Percentiles rank a stretch among this genome's conserved stretches.
phyloP scores from a whole-genome alignment of 164 flowering plant species.

The Warburgia ugandensis region DNA sequence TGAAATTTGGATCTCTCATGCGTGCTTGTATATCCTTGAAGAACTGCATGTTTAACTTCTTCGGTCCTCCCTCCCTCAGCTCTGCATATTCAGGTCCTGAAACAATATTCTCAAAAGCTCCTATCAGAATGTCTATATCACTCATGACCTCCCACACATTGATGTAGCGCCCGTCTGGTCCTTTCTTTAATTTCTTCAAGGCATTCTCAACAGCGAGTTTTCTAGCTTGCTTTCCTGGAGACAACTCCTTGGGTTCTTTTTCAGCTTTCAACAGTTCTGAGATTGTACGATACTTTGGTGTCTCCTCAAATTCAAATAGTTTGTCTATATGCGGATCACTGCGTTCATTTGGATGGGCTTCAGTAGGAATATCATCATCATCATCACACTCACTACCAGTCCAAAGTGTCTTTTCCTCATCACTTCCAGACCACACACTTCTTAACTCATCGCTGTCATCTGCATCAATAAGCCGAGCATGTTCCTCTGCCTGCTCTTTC shows the following conservation, averaged over 20 bases:
- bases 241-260: conserved; percentile 68
- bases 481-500: conserved; percentile 63
- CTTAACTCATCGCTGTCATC: conserved; percentile 88
- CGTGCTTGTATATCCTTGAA: conserved; percentile 92
- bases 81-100: conserved; percentile 95
- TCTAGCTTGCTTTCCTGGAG: conserved; percentile 94
- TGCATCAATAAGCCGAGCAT: conserved; percentile 68
- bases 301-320: conserved; percentile 86
- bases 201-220: conserved; percentile 92
- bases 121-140: conserved; percentile 81
- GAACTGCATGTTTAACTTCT: conserved; percentile 75
- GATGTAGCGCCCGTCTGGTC: conserved; percentile 90
- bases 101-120: conserved; percentile 90
- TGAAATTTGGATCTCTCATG: conserved; percentile 93
- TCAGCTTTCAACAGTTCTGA: conserved; percentile 68
- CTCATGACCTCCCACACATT: conserved; percentile 97
- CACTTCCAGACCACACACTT: conserved; percentile 92
- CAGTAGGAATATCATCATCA: conserved; percentile 81
- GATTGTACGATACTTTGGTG: conserved; percentile 66
- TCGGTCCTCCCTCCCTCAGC: conserved; percentile 85
- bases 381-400: conserved; percentile 82
- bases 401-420: conserved; percentile 94
- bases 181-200: conserved; percentile 84
- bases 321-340: conserved; percentile 81
- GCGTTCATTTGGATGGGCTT: conserved; percentile 69